Percentiles rank a stretch among this genome's conserved stretches.
phyloP scores from a whole-genome alignment of 495 filamentous ascomycete species.

The Annulohypoxylon nitens region DNA sequence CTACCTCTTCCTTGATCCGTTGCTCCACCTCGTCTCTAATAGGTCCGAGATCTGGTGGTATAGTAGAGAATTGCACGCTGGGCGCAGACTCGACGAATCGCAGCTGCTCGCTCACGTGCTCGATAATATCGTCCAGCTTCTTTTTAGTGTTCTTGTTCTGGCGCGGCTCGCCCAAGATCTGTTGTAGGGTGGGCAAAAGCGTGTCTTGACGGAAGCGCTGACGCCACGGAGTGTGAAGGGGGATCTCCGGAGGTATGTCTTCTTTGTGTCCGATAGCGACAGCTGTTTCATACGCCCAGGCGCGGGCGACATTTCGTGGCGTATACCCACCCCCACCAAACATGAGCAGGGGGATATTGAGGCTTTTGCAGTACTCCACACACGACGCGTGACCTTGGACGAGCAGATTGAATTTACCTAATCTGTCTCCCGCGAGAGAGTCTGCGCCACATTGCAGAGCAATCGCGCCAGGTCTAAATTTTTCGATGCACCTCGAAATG shows the following conservation, averaged over 20 bases:
- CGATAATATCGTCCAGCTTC: constrained; percentile 79
- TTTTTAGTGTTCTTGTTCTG: constrained; percentile 83
- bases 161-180: constrained; percentile 69
- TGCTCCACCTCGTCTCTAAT: constrained; percentile 84
- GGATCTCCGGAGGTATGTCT: constrained; percentile 78
- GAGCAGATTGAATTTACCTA: constrained; percentile 97
- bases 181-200: constrained; percentile 80
- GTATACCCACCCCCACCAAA: constrained; percentile 97
- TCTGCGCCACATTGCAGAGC: constrained; percentile 98
- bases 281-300: constrained; percentile 96
- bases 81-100: constrained; percentile 87
- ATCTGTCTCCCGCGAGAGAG: constrained; percentile 90
- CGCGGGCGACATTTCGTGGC: constrained; percentile 94
- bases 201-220: constrained; percentile 87
- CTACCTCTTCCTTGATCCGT: constrained; percentile 77
- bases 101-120: constrained; percentile 84
- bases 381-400: constrained; percentile 93
- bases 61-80: constrained; percentile 84
- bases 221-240: constrained; percentile 78
- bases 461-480: constrained; percentile 86
- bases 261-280: constrained; percentile 83
- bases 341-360: constrained; percentile 83
- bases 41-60: constrained; percentile 81
- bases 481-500: constrained; percentile 78
- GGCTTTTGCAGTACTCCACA: constrained; percentile 85